Evolutionary conservation across 768 basidiomycete genomes (phyloP).

Genomic region (Phlebiopsis gigantea): DNA sequence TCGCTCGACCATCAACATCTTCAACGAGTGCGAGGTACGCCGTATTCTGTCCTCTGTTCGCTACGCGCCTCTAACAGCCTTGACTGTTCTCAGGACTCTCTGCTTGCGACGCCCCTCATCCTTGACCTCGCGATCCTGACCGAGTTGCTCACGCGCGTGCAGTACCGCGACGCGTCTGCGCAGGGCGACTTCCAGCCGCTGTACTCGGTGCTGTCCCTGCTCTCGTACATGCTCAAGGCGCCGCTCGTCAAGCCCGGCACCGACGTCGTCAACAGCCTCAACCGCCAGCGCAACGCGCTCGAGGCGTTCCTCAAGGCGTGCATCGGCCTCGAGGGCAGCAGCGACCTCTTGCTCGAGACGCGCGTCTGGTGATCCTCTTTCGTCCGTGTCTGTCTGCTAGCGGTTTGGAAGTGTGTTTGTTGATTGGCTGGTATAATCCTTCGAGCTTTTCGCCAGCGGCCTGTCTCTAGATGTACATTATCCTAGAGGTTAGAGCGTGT

Average conservation of each 20-base stretch:
- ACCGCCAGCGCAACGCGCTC: conserved; percentile 91
- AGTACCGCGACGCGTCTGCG: conserved; percentile 63
- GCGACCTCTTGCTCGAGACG: conserved; percentile 81
- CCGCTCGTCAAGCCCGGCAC: conserved; percentile 88
- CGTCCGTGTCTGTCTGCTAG: no score
- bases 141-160: conserved; percentile 89
- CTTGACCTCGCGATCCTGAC: conserved; percentile 90
- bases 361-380: no score
- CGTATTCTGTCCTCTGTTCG: background rate
- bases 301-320: conserved; percentile 94
- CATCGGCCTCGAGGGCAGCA: conserved; percentile 77
- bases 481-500: no score
- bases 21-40: conserved; percentile 92
- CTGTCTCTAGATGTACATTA: no score
- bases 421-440: no score
- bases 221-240: conserved; percentile 97
- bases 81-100: conserved; percentile 67
- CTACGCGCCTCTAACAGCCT: conserved; percentile 9
- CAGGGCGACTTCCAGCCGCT: conserved; percentile 71
- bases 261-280: conserved; percentile 92
- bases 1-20: conserved; percentile 89
- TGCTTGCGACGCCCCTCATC: conserved; percentile 94
- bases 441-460: no score
- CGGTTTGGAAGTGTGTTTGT: no score
- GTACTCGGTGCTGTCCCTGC: conserved; percentile 87